Percentiles rank a stretch among this genome's conserved stretches.
These are phyloP conservation scores for Metarhizium anisopliae DNA, from an alignment of 2,329 filamentous ascomycete genomes.

Conservation along the genomic window DNA sequence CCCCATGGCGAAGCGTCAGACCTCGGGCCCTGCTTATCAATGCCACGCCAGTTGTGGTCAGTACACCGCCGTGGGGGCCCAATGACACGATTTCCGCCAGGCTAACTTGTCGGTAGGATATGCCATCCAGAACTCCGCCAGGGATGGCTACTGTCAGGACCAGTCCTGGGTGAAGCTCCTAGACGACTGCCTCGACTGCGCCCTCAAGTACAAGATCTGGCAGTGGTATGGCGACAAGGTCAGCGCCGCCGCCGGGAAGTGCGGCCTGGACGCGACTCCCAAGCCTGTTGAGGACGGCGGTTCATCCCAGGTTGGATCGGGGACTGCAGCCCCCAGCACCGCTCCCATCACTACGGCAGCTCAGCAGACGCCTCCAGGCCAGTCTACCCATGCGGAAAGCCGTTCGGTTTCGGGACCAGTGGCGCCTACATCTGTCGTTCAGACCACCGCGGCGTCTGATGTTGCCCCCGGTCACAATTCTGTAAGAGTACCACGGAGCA, in stretches of 20 bases:
- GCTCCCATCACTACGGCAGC: constrained; percentile 1
- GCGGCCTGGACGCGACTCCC: constrained; percentile 18
- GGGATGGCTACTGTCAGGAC: constrained; percentile 22
- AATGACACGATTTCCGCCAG: no score
- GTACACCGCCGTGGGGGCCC: constrained; percentile 8
- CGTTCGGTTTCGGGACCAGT: neutral
- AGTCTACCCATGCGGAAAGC: neutral
- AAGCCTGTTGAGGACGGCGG: constrained; percentile 7
- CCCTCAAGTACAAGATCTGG: constrained; percentile 34
- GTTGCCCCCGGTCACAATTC: neutral
- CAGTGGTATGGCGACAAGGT: constrained; percentile 31
- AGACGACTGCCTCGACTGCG: constrained; percentile 35
- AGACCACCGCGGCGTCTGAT: neutral
- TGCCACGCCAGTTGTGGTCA: constrained; percentile 43
- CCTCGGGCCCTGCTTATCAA: constrained; percentile 28
- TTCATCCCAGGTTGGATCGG: constrained; percentile 6
- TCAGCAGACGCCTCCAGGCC: neutral
- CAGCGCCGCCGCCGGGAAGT: constrained; percentile 25
- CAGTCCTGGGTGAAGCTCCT: constrained; percentile 31
- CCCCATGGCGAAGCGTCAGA: constrained; percentile 33
- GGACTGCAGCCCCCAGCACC: constrained; percentile 6
- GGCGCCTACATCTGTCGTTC: neutral
- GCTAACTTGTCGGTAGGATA: constrained; percentile 15
- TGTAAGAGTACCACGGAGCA: neutral
- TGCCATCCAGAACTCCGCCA: constrained; percentile 17